phyloP scores from a whole-genome alignment of 768 basidiomycete genomes.

The Rhizopogon vulgaris region DNA sequence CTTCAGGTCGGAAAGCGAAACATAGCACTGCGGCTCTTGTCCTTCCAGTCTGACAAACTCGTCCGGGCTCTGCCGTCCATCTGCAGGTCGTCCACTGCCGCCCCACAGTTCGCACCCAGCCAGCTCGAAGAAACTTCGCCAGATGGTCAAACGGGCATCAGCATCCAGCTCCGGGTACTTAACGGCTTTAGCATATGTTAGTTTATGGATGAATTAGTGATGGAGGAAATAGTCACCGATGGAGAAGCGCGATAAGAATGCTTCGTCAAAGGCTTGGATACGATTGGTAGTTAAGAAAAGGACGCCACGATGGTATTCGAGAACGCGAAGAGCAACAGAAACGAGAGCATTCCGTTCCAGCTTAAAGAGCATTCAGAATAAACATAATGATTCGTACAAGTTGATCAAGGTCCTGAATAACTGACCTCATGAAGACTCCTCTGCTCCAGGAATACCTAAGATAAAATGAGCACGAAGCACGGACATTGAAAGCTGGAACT shows the following conservation, averaged over 20 bases:
- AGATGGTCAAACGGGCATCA: constrained; percentile 14
- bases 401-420: not conserved
- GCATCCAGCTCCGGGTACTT: constrained; percentile 22
- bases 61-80: not conserved
- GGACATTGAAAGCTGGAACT: not conserved
- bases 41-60: constrained; percentile 6
- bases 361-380: not conserved
- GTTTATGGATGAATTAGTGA: too few relatives aligned
- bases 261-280: constrained; percentile 45
- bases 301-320: constrained; percentile 57
- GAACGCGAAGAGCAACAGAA: constrained; percentile 57
- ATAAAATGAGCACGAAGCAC: not conserved
- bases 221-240: constrained; percentile 27
- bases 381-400: not conserved
- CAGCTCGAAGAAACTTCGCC: constrained; percentile 21
- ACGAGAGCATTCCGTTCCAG: constrained; percentile 68
- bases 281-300: constrained; percentile 49
- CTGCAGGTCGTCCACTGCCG: not conserved
- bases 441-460: constrained; percentile 70
- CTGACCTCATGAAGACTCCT: constrained; percentile 48
- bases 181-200: constrained; percentile 10
- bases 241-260: constrained; percentile 63
- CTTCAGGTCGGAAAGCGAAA: constrained; percentile 12
- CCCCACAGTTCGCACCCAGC: constrained; percentile 9
- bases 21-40: constrained; percentile 6